Conservation (phyloP, 768 basidiomycete species). For the Xerocomellus amylosporus region DNA sequence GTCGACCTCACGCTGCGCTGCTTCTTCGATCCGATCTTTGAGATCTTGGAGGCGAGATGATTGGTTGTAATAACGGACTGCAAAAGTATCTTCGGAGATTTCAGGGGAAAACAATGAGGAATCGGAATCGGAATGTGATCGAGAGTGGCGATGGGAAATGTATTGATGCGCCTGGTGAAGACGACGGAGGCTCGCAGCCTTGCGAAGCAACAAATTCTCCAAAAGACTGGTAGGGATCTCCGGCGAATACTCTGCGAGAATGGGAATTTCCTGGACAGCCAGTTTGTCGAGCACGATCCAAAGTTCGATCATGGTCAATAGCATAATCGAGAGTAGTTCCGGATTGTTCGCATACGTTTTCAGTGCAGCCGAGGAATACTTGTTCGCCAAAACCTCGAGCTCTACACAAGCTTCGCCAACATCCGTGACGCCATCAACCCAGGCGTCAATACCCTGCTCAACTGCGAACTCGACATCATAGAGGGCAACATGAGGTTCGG, state of each 20-base stretch:
- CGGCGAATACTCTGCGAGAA: too few relatives aligned
- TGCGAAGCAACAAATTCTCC: too few relatives aligned
- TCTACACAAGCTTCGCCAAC: not conserved
- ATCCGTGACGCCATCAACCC: too few relatives aligned
- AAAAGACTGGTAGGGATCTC: too few relatives aligned
- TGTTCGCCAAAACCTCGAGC: constrained; percentile 24
- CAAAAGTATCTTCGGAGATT: constrained; percentile 24
- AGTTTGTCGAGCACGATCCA: too few relatives aligned
- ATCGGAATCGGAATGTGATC: constrained; percentile 1
- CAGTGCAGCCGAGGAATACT: constrained; percentile 27
- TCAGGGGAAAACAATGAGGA: constrained; percentile 36
- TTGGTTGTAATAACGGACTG: constrained; percentile 32
- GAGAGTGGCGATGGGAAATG: constrained; percentile 27
- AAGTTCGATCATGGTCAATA: too few relatives aligned
- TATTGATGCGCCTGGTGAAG: constrained; percentile 16
- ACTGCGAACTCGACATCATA: too few relatives aligned
- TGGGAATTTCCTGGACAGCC: too few relatives aligned
- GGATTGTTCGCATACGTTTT: constrained; percentile 19
- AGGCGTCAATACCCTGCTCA: too few relatives aligned
- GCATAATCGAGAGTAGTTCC: too few relatives aligned
- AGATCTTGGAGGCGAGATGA: constrained; percentile 21
- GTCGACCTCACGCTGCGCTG: constrained; percentile 19
- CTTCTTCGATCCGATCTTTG: constrained; percentile 27
- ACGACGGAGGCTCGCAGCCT: too few relatives aligned
- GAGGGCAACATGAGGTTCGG: too few relatives aligned